A percentile compares a stretch with the other conserved stretches of the same genome.
Conservation (phyloP, 1,139 yeast genomes). For the Meyerozyma elateridarum region DNA sequence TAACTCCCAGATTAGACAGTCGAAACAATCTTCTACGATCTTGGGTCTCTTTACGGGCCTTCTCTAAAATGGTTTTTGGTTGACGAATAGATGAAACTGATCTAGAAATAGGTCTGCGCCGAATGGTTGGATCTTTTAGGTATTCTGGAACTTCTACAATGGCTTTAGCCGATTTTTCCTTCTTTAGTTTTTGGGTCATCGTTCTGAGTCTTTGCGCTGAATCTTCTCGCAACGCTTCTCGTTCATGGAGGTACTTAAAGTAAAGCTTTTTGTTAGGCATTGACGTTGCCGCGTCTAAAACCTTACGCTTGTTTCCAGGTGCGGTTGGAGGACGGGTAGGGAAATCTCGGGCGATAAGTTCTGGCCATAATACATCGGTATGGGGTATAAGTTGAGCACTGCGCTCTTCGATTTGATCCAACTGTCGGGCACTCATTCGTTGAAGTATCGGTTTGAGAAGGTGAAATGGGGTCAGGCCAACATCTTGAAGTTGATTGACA, state of each 20-base stretch:
- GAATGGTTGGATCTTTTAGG: constrained; percentile 36
- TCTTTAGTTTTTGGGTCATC: constrained; percentile 36
- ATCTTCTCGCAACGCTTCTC: constrained; percentile 42
- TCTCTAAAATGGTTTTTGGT: neutral
- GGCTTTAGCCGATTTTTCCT: constrained; percentile 44
- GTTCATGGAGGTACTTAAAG: constrained; percentile 38
- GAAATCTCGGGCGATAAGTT: constrained; percentile 43
- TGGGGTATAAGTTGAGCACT: constrained; percentile 44
- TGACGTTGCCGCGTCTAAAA: constrained; percentile 4
- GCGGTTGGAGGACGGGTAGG: constrained; percentile 35
- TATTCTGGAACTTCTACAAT: constrained; percentile 38
- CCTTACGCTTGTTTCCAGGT: constrained; percentile 6
- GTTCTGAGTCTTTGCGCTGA: constrained; percentile 46
- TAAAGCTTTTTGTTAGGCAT: constrained; percentile 44
- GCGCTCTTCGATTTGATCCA: constrained; percentile 36
- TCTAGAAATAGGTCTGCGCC: constrained; percentile 15
- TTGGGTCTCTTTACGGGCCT: neutral
- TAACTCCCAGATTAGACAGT: no score
- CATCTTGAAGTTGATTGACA: constrained; percentile 26
- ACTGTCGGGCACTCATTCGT: constrained; percentile 44
- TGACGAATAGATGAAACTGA: neutral
- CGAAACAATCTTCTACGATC: neutral
- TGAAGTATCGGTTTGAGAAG: constrained; percentile 39
- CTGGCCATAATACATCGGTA: constrained; percentile 50
- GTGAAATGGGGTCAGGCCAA: constrained; percentile 48